Evolutionary conservation across 768 basidiomycete species (phyloP), one percentile per base, ranked within the genome.

Genomic region (Chalciporus sphaerocephalus): DNA sequence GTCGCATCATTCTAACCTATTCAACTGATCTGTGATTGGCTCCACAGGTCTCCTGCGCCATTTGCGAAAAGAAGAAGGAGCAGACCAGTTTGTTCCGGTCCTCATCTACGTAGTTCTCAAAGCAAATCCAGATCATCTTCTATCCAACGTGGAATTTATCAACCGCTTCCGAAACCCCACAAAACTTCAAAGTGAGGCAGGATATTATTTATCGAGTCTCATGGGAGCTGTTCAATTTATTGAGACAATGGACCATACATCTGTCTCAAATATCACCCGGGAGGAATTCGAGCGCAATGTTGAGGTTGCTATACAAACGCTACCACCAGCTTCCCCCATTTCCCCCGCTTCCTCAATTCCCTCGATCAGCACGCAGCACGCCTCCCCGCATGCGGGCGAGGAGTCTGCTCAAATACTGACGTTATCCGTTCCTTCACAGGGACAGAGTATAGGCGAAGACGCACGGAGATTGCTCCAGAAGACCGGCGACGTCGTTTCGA

Each of bases 101-200:
- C 74, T 99, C 34, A 98, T 99, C 40, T 96, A 79, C 57, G 87
- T 97, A 11, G 91, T 98, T 4, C 73, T 98, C 37, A 87, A 87
- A 62, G 85, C 93, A n/a, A 97, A 97, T 57, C 95, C 96, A 0
- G 80, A 86, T 17, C 85, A 98, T 60, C 72, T 99, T 36, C 72
- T 98, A 11, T 97, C 94, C 4, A 99, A 99, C 59, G 82, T 98
- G 15, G 95, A 98, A 61, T 99, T 97, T 66, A 95, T 99, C 59
- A 92, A 85, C 53, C 85, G 96, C 10, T 99, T 98, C 62, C 76
- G 96, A 32, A 92, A 89, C 60, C 88, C 93, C 0, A 71, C 74
- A 4, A 95, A 92, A 62, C 68, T 99, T 28, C 88, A 92, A 56
- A 92, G 94, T 44, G 96, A 99, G 67, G 87, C 92, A 4, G 96